Percentiles rank a stretch among this genome's conserved stretches.
phyloP scores from a whole-genome alignment of 768 basidiomycete species.

The Chalciporus sphaerocephalus region DNA sequence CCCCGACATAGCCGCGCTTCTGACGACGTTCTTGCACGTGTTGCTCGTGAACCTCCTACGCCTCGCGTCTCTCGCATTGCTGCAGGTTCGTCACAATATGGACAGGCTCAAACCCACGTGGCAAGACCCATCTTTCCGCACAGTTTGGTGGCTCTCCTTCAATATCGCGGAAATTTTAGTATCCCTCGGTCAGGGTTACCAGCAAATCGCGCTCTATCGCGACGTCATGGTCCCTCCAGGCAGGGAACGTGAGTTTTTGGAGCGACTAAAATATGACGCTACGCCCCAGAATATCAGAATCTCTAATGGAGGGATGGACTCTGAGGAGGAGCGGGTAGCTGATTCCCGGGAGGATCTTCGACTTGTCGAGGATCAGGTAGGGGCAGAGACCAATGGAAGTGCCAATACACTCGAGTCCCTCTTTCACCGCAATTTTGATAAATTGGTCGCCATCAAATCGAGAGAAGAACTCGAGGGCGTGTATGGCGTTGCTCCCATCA shows the following conservation, averaged over 20 bases:
- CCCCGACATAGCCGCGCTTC: conserved; percentile 30
- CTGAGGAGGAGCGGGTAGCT: conserved; percentile 6
- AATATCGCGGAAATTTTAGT: conserved; percentile 64
- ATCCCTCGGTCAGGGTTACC: conserved; percentile 67
- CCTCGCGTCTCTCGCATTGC: conserved; percentile 49
- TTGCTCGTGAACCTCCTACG: conserved; percentile 51
- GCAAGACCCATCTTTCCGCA: conserved; percentile 53
- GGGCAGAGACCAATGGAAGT: not conserved
- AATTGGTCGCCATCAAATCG: conserved; percentile 56
- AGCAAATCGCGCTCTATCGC: conserved; percentile 59
- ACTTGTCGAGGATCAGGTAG: conserved; percentile 19
- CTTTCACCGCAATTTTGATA: conserved; percentile 64
- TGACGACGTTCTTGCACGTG: conserved; percentile 44
- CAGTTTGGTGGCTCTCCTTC: conserved; percentile 75
- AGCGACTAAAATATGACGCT: conserved; percentile 18
- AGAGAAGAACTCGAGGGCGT: conserved; percentile 76
- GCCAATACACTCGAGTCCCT: conserved; percentile 30
- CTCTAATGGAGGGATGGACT: conserved; percentile 7
- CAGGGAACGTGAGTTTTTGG: conserved; percentile 38
- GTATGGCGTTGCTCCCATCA: conserved; percentile 74
- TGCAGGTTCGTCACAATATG: conserved; percentile 46
- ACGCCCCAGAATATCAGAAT: conserved; percentile 11
- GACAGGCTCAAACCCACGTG: conserved; percentile 45
- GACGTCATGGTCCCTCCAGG: conserved; percentile 57
- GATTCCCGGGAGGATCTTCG: conserved; percentile 16